A percentile compares a stretch with the other conserved stretches of the same genome.
phyloP scores from a whole-genome alignment of 2,329 filamentous ascomycete species.

The Ophiostoma sp. region DNA sequence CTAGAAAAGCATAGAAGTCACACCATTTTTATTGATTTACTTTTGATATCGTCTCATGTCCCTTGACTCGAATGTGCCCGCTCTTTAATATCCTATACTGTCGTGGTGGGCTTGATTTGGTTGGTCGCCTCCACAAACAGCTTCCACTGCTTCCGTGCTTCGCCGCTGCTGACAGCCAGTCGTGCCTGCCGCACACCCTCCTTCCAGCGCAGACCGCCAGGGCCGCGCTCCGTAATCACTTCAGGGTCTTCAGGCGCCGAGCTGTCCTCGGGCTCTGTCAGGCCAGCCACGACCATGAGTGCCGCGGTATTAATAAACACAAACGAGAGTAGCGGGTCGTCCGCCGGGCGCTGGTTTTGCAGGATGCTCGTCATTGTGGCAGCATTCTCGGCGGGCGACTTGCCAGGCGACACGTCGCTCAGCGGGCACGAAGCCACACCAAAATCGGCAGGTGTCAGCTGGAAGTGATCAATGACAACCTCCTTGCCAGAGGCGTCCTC shows the following conservation, averaged over 20 bases:
- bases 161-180: conserved; percentile 84
- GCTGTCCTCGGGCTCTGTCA: conserved; percentile 74
- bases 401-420: conserved; percentile 76
- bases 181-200: conserved; percentile 84
- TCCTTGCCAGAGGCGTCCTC: conserved; percentile 33
- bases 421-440: conserved; percentile 75
- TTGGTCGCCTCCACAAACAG: conserved; percentile 84
- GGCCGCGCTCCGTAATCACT: conserved; percentile 79
- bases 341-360: conserved; percentile 66
- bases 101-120: conserved; percentile 19
- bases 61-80: conserved; percentile 11
- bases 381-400: conserved; percentile 84
- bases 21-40: neutral
- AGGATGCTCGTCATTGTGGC: conserved; percentile 77
- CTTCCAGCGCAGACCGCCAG: conserved; percentile 88
- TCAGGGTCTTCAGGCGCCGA: conserved; percentile 76
- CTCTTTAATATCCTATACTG: neutral
- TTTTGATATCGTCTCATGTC: neutral
- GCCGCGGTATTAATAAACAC: conserved; percentile 93
- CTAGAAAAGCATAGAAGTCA: neutral
- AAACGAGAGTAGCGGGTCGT: conserved; percentile 88
- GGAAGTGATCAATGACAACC: conserved; percentile 71
- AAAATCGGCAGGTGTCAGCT: conserved; percentile 80
- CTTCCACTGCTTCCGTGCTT: conserved; percentile 80
- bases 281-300: conserved; percentile 78